Base-by-base conservation (phyloP, 768 basidiomycete genomes). In the Tulasnella sp. region DNA sequence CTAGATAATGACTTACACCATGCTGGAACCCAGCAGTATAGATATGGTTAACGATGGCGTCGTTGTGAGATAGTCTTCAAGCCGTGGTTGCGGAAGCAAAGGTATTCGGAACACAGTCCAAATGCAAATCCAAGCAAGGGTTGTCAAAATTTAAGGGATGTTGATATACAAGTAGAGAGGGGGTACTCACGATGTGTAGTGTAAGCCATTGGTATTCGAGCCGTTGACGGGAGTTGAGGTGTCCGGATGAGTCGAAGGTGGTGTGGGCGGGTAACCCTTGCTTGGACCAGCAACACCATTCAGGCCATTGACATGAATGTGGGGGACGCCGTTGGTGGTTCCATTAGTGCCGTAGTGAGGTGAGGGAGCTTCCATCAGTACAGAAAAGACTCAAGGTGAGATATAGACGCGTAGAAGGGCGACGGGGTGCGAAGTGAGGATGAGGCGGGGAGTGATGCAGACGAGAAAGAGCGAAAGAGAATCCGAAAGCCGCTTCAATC, bases 11-110 rank as follows among this genome's bases (percentile, higher is more conserved):
- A 87, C 93, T 83, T 85, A 93, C 92, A 81, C 93, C 91, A 74
- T 89, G 90, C 81, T 92, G 90, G 82, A 94, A 94, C 45, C 92
- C 92, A 76, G 91, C 85, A 79, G 91, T 89, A 83, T 91, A 93
- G 79, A 94, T 83, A 82, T 94, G 91, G 82, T 88, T 88, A 79
- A 94, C 87, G 79, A 93, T 91, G 80, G 90, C 89, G 80, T 92
- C 89, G 77, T 93, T 90, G 83, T 93, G 92, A 77, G 85, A 82
- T 81, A 88, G 87, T 52, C 78, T 78, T 74, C 64, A 71, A 45
- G 42, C 67, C 78, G 74, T 58, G 76, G 45, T 67, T 73, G 42
- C 45, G 45, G 54, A 58, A 58, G 54, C 22, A 58, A 58, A 19
- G 54, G 22, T 19, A n/a, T 52, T 22, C 17, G 49, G 19, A 15